phyloP scores from a whole-genome alignment of 139 green algal genomes.

The Mychonastes homosphaera region DNA sequence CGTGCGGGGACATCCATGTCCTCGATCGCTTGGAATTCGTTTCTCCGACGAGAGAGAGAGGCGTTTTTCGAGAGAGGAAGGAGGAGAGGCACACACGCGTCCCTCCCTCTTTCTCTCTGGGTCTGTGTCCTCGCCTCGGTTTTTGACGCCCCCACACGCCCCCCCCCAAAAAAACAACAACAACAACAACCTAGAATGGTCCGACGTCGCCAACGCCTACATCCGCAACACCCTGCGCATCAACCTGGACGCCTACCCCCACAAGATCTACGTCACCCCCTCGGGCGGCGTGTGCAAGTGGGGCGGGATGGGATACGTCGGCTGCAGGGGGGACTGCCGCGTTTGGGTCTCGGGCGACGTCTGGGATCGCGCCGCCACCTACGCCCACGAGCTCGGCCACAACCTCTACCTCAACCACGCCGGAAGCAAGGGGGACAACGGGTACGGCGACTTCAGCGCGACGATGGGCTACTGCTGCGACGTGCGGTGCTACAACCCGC shows the following conservation, averaged over 20 bases:
- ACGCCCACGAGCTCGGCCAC: constrained; percentile 23
- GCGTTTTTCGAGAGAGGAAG: not conserved
- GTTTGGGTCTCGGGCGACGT: constrained; percentile 18
- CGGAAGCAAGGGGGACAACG: constrained; percentile 5
- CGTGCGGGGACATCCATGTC: not conserved
- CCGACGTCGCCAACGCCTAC: constrained; percentile 9
- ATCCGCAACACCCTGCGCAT: not conserved
- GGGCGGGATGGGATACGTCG: constrained; percentile 23
- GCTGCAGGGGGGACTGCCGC: constrained; percentile 17
- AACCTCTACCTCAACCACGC: constrained; percentile 25
- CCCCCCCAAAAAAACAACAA: too few relatives aligned
- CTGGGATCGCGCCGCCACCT: constrained; percentile 6
- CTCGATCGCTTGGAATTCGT: not conserved
- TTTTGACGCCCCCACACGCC: too few relatives aligned
- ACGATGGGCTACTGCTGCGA: constrained; percentile 19
- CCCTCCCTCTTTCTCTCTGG: not conserved
- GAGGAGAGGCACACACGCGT: not conserved
- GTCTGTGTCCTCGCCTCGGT: too few relatives aligned
- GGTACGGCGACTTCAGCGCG: constrained; percentile 12
- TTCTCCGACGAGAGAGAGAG: not conserved
- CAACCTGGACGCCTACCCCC: constrained; percentile 10
- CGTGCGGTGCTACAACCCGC: constrained; percentile 16
- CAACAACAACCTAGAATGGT: constrained; percentile 1
- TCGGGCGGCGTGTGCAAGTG: constrained; percentile 15
- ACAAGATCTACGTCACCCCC: constrained; percentile 22